These are phyloP conservation scores for Cyanophora paradoxa DNA, from an alignment of 78 protist genomes.

Conservation along the genomic window DNA sequence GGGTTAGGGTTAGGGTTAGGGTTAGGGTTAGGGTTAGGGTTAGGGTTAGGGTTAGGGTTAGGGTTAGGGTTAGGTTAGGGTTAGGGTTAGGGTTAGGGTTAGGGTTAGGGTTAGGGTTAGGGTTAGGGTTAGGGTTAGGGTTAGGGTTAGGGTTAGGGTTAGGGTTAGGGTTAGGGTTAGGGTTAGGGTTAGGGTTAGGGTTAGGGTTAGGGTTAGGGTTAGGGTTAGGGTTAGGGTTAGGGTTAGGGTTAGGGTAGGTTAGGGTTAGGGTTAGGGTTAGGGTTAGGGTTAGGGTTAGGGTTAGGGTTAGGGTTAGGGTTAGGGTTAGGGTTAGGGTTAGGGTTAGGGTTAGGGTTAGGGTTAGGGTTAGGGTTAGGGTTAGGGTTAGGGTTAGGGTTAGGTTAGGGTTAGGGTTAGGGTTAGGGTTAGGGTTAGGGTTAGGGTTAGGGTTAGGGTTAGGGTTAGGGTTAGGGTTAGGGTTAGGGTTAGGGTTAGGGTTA, in stretches of 20 bases:
- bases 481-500: conserved; percentile 18
- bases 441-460: conserved; percentile 26
- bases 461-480: conserved; percentile 9
- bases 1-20: conserved; percentile 14
- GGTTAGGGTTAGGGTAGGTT: conserved; percentile 5
- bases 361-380: neutral
- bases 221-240: neutral
- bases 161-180: conserved; percentile 10
- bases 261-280: conserved; percentile 8
- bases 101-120: conserved; percentile 20
- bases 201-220: conserved; percentile 17
- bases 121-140: conserved; percentile 22
- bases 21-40: conserved; percentile 22
- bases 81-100: too few species aligned
- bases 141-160: conserved; percentile 17
- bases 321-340: conserved; percentile 8
- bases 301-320: conserved; percentile 15
- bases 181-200: conserved; percentile 22
- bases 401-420: too few species aligned
- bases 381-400: neutral
- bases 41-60: conserved; percentile 7
- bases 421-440: conserved; percentile 19
- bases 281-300: conserved; percentile 6
- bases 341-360: conserved; percentile 8
- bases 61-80: conserved; percentile 12